These are phyloP conservation scores for Eremothecium gossypii DNA, from an alignment of 1,139 yeast genomes.

Conservation along the genomic window DNA sequence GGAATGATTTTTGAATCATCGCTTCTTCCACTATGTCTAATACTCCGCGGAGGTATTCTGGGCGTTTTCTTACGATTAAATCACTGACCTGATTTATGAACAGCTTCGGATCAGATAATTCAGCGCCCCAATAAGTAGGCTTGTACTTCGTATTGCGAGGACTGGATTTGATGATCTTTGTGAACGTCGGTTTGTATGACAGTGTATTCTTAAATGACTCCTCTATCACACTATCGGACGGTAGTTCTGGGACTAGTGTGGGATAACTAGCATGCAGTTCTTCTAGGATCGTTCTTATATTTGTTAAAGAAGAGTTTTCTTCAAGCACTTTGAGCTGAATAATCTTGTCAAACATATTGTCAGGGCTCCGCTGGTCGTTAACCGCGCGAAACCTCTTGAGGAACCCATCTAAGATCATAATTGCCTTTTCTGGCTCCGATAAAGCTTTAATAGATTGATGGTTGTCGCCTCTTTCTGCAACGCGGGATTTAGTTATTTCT, in stretches of 20 bases:
- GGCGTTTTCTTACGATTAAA: constrained; percentile 10
- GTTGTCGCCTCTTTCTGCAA: constrained; percentile 67
- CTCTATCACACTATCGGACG: constrained; percentile 35
- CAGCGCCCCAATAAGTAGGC: constrained; percentile 36
- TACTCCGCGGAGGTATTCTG: constrained; percentile 6
- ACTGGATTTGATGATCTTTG: constrained; percentile 32
- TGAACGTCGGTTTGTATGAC: constrained; percentile 41
- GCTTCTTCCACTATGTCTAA: constrained; percentile 19
- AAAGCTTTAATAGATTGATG: constrained; percentile 73
- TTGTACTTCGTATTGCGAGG: constrained; percentile 18
- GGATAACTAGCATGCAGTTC: constrained; percentile 38
- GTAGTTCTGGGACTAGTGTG: constrained; percentile 36
- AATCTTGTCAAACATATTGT: constrained; percentile 53
- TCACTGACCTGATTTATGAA: constrained; percentile 12
- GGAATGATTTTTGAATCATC: constrained; percentile 53
- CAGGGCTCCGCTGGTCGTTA: constrained; percentile 45
- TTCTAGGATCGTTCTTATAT: constrained; percentile 40
- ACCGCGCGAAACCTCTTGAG: constrained; percentile 60
- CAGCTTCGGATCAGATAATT: constrained; percentile 16
- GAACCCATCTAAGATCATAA: constrained; percentile 65
- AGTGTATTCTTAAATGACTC: constrained; percentile 43
- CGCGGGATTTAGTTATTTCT: constrained; percentile 48
- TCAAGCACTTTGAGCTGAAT: constrained; percentile 44
- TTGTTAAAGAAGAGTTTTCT: constrained; percentile 42
- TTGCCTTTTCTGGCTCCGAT: constrained; percentile 41